Conservation (phyloP, 2,329 filamentous ascomycete species). For the Penicillium hordei region DNA sequence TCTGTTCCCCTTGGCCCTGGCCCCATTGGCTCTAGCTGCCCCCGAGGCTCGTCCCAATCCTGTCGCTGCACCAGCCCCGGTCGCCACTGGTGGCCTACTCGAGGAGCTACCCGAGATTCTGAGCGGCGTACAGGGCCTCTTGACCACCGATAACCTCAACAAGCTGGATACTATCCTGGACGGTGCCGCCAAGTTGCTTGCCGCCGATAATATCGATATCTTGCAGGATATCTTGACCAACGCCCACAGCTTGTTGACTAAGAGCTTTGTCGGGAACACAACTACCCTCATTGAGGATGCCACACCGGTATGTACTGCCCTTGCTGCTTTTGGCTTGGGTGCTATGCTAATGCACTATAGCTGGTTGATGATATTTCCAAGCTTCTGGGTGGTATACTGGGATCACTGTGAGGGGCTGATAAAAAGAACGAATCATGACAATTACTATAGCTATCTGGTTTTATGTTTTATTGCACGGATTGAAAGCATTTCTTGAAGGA, state of each 20-base stretch:
- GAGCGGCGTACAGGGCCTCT: constrained; percentile 18
- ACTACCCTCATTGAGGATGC: constrained; percentile 35
- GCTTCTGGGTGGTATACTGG: constrained; percentile 27
- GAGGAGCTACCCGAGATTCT: constrained; percentile 29
- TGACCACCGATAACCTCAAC: constrained; percentile 21
- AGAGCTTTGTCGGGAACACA: constrained; percentile 32
- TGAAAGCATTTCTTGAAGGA: constrained; percentile 5
- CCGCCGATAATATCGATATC: constrained; percentile 23
- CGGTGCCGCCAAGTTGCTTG: constrained; percentile 26
- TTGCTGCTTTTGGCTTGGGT: no score
- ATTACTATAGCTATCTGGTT: neutral
- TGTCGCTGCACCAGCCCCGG: constrained; percentile 24
- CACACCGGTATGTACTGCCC: constrained; percentile 29
- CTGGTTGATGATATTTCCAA: constrained; percentile 33
- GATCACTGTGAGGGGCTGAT: constrained; percentile 16
- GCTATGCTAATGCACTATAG: constrained; percentile 16
- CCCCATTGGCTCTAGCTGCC: constrained; percentile 20
- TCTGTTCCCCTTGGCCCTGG: constrained; percentile 21
- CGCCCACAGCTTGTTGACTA: constrained; percentile 27
- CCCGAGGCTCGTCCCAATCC: constrained; percentile 25
- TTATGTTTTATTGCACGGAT: neutral
- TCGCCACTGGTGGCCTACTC: constrained; percentile 24
- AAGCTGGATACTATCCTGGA: constrained; percentile 23
- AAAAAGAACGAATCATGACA: constrained; percentile 9
- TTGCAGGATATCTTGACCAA: constrained; percentile 29